A percentile compares a stretch with the other conserved stretches of the same genome.
phyloP scores from a whole-genome alignment of 306 rosid species.

The Fragaria ananassa region DNA sequence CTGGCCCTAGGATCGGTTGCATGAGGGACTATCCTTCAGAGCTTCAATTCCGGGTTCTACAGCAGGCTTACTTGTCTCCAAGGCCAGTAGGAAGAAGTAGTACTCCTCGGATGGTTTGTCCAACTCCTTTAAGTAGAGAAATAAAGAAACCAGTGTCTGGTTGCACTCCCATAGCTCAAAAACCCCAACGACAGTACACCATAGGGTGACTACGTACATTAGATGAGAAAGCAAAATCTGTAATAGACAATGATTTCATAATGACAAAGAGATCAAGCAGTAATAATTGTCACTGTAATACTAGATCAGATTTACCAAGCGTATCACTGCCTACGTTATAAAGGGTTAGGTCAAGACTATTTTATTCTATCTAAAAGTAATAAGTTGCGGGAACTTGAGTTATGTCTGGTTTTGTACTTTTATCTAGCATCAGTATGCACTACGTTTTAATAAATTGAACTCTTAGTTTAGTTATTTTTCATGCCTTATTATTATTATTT shows the following conservation, averaged over 20 bases:
- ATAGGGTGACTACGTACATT: background rate
- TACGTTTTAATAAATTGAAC: background rate
- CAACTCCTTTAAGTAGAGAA: constrained; percentile 23
- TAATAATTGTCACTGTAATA: background rate
- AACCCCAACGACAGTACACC: constrained; percentile 12
- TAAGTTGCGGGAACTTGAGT: background rate
- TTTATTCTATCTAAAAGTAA: background rate
- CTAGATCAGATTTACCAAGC: background rate
- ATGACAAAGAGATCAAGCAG: background rate
- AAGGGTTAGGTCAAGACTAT: too few relatives aligned
- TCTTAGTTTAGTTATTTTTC: too few relatives aligned
- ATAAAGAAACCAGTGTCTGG: constrained; percentile 15
- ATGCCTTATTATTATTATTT: background rate
- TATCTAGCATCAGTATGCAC: background rate
- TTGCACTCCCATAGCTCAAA: background rate
- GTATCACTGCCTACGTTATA: too few relatives aligned
- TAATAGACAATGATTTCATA: background rate
- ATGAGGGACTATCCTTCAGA: constrained; percentile 86
- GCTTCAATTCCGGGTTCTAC: constrained; percentile 60
- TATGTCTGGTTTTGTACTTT: background rate
- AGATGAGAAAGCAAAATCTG: constrained; percentile 3
- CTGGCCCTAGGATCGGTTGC: constrained; percentile 82
- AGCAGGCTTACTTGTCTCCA: constrained; percentile 74
- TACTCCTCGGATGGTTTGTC: constrained; percentile 17
- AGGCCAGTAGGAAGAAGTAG: constrained; percentile 35